A percentile compares a stretch with the other conserved stretches of the same genome.
Conservation (phyloP, 2,329 filamentous ascomycete species). For the Fusarium coffeatum region DNA sequence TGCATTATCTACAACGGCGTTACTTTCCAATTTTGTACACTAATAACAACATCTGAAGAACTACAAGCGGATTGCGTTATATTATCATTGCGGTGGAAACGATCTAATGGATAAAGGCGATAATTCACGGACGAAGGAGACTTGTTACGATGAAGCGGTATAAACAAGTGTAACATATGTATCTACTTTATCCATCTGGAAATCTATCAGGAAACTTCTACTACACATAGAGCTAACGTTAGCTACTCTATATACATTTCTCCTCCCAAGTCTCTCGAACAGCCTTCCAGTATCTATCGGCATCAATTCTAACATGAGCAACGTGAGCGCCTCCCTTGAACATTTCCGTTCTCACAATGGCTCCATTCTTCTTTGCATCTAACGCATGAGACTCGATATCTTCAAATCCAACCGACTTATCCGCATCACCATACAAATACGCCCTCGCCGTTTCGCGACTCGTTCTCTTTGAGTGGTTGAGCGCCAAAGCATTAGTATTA, state of each 20-base stretch:
- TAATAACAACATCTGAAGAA: background rate
- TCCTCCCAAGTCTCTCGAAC: slow-evolving; percentile 61
- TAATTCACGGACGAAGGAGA: background rate
- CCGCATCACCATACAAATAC: slow-evolving; percentile 65
- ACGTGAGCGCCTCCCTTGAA: slow-evolving; percentile 64
- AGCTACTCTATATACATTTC: background rate
- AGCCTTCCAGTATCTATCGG: slow-evolving; percentile 62
- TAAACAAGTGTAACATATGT: background rate
- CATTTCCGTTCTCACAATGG: slow-evolving; percentile 56
- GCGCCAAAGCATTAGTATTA: slow-evolving; percentile 51
- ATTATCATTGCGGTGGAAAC: background rate
- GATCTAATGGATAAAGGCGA: background rate
- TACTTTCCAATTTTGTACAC: background rate
- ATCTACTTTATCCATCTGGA: background rate
- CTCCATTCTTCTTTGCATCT: slow-evolving; percentile 55
- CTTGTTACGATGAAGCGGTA: background rate
- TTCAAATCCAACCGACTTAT: slow-evolving; percentile 59
- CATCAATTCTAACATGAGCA: slow-evolving; percentile 59
- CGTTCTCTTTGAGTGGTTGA: slow-evolving; percentile 52
- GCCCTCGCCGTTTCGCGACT: slow-evolving; percentile 57
- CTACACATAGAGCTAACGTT: background rate
- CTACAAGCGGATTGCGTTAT: background rate
- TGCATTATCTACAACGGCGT: background rate
- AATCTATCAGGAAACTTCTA: background rate
- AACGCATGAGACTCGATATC: slow-evolving; percentile 62